Evolutionary conservation across 2,329 filamentous ascomycete genomes (phyloP).

Genomic region (Ascomycota sp.): DNA sequence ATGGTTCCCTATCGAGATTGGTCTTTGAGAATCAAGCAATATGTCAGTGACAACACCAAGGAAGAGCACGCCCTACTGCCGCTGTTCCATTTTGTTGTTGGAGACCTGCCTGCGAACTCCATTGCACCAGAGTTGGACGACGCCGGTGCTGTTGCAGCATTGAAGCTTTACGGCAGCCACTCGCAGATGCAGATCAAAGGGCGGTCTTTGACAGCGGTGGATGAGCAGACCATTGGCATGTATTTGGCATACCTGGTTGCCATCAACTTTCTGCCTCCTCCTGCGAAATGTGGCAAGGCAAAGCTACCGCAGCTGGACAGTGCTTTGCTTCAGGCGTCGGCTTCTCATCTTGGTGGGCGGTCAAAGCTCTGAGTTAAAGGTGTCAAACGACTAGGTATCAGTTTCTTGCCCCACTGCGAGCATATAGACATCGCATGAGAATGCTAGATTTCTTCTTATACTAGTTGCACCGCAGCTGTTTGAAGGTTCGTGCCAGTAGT

Average conservation of each 20-base stretch:
- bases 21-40: slow-evolving; percentile 10
- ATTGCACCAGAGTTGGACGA: slow-evolving; percentile 48
- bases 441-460: too few species aligned
- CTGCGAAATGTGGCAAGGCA: too few species aligned
- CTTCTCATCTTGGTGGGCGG: too few species aligned
- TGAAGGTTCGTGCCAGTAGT: too few species aligned
- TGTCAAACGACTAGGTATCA: too few species aligned
- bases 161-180: slow-evolving; percentile 40
- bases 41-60: slow-evolving; percentile 9
- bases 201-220: slow-evolving; percentile 15
- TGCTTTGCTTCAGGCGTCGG: too few species aligned
- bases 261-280: too few species aligned
- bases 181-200: slow-evolving; percentile 37
- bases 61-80: slow-evolving; percentile 25
- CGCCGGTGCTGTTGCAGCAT: slow-evolving; percentile 39
- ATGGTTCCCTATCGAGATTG: slow-evolving; percentile 44
- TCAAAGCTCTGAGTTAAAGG: too few species aligned
- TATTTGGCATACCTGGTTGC: slow-evolving; percentile 10
- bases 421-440: too few species aligned
- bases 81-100: slow-evolving; percentile 52
- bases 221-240: slow-evolving; percentile 6
- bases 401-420: too few species aligned
- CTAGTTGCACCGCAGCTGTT: too few species aligned
- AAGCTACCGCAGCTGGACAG: too few species aligned
- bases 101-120: slow-evolving; percentile 45